phyloP scores from a whole-genome alignment of 1,284 basidiomycete species.

The Leccinum fuscescens region DNA sequence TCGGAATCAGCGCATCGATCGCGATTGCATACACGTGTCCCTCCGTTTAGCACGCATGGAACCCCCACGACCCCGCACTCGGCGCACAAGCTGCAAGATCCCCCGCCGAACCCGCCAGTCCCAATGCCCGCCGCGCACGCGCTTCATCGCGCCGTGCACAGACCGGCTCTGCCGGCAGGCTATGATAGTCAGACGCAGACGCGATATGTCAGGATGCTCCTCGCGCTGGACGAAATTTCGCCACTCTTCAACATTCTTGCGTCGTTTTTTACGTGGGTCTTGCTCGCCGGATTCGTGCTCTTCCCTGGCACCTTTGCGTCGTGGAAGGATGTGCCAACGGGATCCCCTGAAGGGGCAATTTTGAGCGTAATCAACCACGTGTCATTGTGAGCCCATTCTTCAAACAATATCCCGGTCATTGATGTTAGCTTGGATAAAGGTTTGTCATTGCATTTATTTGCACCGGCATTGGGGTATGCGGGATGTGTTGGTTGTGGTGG shows the following conservation, averaged over 20 bases:
- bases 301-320: conserved; percentile 59
- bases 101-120: background rate
- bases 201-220: conserved; percentile 33
- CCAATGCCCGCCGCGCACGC: conserved; percentile 15
- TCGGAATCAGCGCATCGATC: conserved; percentile 20
- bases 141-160: conserved; percentile 19
- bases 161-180: conserved; percentile 26
- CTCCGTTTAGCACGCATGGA: conserved; percentile 2
- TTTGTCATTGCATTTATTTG: conserved; percentile 53
- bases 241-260: conserved; percentile 44
- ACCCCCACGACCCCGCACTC: background rate
- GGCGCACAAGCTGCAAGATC: conserved; percentile 4
- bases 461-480: conserved; percentile 46
- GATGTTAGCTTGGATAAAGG: conserved; percentile 28
- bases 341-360: conserved; percentile 31
- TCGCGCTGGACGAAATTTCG: conserved; percentile 32
- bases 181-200: conserved; percentile 28
- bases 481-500: conserved; percentile 58
- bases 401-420: conserved; percentile 2
- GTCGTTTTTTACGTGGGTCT: conserved; percentile 56
- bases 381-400: conserved; percentile 40
- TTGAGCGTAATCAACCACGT: conserved; percentile 39
- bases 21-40: conserved; percentile 13
- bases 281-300: conserved; percentile 57
- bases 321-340: conserved; percentile 34